Evolutionary conservation across 306 rosid species (phyloP).

Genomic region (Dryas drummondii): DNA sequence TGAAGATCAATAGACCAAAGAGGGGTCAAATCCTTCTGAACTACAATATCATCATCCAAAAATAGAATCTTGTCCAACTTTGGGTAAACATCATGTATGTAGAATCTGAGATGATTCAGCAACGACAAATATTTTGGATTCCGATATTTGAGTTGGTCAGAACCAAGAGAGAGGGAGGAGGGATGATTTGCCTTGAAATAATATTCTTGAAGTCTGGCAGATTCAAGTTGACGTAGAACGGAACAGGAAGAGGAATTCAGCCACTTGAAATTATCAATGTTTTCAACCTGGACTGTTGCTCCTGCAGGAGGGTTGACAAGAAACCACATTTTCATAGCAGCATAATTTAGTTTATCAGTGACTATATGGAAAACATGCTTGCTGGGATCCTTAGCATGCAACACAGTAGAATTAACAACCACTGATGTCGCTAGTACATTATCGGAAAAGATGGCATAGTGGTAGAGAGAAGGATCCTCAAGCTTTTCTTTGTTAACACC

Average conservation of each 20-base stretch:
- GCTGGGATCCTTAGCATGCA: conserved; percentile 81
- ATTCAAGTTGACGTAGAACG: conserved; percentile 92
- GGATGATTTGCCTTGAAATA: conserved; percentile 93
- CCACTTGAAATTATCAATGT: conserved; percentile 93
- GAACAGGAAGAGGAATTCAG: conserved; percentile 95
- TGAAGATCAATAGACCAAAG: conserved; percentile 83
- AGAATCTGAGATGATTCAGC: conserved; percentile 93
- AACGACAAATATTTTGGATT: conserved; percentile 94
- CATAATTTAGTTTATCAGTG: conserved; percentile 84
- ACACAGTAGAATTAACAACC: conserved; percentile 86
- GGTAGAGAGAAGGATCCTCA: conserved; percentile 80
- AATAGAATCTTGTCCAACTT: conserved; percentile 87
- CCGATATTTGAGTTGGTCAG: conserved; percentile 87
- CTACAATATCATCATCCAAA: conserved; percentile 94
- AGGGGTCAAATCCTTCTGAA: conserved; percentile 90
- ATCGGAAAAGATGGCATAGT: conserved; percentile 95
- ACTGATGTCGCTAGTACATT: conserved; percentile 93
- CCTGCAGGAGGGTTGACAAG: conserved; percentile 72
- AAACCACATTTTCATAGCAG: conserved; percentile 97
- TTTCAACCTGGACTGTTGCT: conserved; percentile 77
- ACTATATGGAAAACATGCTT: conserved; percentile 92
- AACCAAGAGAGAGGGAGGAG: conserved; percentile 76
- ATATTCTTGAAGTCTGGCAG: conserved; percentile 86
- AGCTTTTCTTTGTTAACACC: conserved; percentile 50
- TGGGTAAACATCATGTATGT: conserved; percentile 92